Conservation (phyloP, 2,329 filamentous ascomycete species). For the Sclerotinia minor region DNA sequence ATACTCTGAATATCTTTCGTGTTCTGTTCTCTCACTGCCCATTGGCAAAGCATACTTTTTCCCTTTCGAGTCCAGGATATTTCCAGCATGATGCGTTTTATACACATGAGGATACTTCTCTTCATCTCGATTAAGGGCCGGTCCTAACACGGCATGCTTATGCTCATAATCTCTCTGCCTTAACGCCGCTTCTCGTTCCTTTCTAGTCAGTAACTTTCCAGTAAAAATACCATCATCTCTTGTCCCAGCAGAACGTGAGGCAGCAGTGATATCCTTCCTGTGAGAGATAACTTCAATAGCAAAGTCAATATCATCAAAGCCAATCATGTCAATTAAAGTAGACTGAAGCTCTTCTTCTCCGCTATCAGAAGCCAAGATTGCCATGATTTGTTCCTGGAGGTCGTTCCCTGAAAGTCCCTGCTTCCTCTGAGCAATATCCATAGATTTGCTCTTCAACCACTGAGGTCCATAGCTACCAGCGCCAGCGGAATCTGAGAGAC, state of each 20-base stretch:
- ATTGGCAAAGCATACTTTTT: conserved; percentile 79
- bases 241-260: conserved; percentile 42
- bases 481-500: conserved; percentile 33
- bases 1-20: conserved; percentile 83
- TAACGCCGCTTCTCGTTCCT: conserved; percentile 77
- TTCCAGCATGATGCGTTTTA: conserved; percentile 77
- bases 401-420: conserved; percentile 67
- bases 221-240: conserved; percentile 47
- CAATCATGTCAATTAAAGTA: conserved; percentile 82
- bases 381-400: conserved; percentile 75
- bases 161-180: conserved; percentile 77
- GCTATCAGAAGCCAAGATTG: conserved; percentile 66
- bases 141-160: conserved; percentile 71
- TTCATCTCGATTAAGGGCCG: conserved; percentile 68
- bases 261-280: conserved; percentile 64
- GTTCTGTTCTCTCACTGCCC: conserved; percentile 70
- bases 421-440: conserved; percentile 62
- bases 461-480: conserved; percentile 52
- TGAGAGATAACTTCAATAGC: conserved; percentile 86
- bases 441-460: conserved; percentile 74
- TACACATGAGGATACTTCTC: conserved; percentile 93
- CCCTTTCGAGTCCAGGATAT: conserved; percentile 76
- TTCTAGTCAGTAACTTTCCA: conserved; percentile 66
- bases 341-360: conserved; percentile 89
- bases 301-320: conserved; percentile 91